Percentiles rank a stretch among this genome's conserved stretches.
Conservation (phyloP, 805 yeast species). For the Candida berthetii region DNA sequence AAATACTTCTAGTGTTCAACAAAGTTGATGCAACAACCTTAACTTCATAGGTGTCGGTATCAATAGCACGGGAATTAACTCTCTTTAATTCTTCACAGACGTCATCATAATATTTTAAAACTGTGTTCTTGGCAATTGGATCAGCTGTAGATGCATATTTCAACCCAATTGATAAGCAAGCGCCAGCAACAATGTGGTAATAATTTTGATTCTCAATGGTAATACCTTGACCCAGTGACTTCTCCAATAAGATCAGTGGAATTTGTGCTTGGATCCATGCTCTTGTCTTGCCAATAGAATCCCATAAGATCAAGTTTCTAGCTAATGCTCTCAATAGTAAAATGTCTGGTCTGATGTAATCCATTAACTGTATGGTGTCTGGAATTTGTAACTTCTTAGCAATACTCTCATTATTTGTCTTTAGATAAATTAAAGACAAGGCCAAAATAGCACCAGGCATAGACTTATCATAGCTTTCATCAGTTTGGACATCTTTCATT, state of each 20-base stretch:
- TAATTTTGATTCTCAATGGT: constrained; percentile 59
- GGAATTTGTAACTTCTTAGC: constrained; percentile 63
- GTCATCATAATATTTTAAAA: constrained; percentile 36
- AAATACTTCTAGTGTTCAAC: constrained; percentile 46
- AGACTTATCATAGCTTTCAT: constrained; percentile 53
- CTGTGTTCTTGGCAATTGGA: constrained; percentile 42
- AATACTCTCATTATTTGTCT: constrained; percentile 50
- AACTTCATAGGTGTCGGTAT: constrained; percentile 49
- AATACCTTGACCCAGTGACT: constrained; percentile 19
- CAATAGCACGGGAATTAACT: constrained; percentile 32
- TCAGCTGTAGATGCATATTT: constrained; percentile 69
- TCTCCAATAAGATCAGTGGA: constrained; percentile 37
- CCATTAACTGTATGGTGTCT: constrained; percentile 47
- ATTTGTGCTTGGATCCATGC: constrained; percentile 33
- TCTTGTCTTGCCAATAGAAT: constrained; percentile 8
- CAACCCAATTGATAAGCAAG: constrained; percentile 68
- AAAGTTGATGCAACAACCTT: constrained; percentile 49
- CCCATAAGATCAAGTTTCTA: constrained; percentile 19
- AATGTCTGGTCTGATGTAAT: constrained; percentile 71
- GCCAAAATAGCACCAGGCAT: constrained; percentile 75
- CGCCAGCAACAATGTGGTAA: constrained; percentile 67
- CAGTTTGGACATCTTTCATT: constrained; percentile 57
- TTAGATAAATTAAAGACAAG: constrained; percentile 64
- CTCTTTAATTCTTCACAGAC: constrained; percentile 7
- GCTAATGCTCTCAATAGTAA: constrained; percentile 58